Evolutionary conservation across 148 eudicot genomes (phyloP).

Genomic region (Vaccinium corymbosum): DNA sequence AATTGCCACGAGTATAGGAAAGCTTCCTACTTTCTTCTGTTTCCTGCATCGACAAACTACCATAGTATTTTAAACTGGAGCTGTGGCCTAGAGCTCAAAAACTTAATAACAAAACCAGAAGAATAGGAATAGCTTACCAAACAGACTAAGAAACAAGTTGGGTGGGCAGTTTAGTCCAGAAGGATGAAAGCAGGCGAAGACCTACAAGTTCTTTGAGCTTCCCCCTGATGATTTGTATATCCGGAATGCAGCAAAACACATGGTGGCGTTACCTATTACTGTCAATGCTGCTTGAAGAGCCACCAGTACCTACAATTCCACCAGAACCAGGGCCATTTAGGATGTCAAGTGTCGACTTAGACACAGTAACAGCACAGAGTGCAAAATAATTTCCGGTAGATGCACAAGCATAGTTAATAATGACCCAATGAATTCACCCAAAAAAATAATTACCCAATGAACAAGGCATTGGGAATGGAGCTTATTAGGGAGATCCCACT

Average conservation of each 20-base stretch:
- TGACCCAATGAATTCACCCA: neutral
- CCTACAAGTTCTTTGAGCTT: constrained; percentile 38
- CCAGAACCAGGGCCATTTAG: neutral
- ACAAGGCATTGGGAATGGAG: neutral
- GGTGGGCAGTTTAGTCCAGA: neutral
- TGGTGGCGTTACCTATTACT: constrained; percentile 74
- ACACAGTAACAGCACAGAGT: neutral
- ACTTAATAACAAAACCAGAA: neutral
- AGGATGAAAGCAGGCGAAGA: constrained; percentile 7
- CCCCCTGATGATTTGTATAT: constrained; percentile 56
- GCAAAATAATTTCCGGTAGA: neutral
- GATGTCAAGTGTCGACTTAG: neutral
- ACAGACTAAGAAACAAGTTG: neutral
- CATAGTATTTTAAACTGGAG: neutral
- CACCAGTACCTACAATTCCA: constrained; percentile 58
- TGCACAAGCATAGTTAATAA: neutral
- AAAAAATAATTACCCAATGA: neutral
- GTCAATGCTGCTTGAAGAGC: constrained; percentile 92
- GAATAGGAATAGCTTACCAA: neutral
- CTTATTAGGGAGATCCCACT: neutral
- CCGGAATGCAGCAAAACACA: constrained; percentile 90
- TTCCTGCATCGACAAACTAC: neutral
- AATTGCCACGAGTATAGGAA: neutral
- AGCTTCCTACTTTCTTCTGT: neutral
- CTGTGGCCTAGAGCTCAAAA: neutral